A percentile compares a stretch with the other conserved stretches of the same genome.
These are phyloP conservation scores for Fraxinus latifolia DNA, from an alignment of 305 asterid genomes.

Conservation along the genomic window DNA sequence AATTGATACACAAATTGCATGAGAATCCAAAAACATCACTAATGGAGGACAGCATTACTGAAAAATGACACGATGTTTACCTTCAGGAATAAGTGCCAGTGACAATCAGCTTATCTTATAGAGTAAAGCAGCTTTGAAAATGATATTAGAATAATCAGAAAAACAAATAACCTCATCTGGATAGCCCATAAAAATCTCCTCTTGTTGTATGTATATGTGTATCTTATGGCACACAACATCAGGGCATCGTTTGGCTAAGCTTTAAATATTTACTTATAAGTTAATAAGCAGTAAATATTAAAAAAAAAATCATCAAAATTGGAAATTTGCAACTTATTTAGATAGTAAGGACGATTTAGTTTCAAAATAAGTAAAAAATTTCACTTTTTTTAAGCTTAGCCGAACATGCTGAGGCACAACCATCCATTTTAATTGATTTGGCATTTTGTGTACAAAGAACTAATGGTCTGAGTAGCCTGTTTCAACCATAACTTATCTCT, in stretches of 20 bases:
- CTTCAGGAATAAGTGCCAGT: slow-evolving; percentile 36
- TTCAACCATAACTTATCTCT: slow-evolving; percentile 28
- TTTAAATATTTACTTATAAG: too few relatives aligned
- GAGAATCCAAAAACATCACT: slow-evolving; percentile 41
- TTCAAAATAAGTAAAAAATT: background rate
- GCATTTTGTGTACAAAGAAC: slow-evolving; percentile 23
- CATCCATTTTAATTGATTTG: slow-evolving; percentile 23
- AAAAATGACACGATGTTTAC: slow-evolving; percentile 17
- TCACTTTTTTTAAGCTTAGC: background rate
- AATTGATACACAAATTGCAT: slow-evolving; percentile 37
- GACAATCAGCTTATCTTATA: slow-evolving; percentile 38
- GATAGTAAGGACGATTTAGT: background rate
- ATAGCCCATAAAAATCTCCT: slow-evolving; percentile 1
- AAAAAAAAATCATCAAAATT: background rate
- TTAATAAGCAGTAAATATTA: background rate
- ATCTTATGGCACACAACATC: slow-evolving; percentile 25
- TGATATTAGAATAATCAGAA: slow-evolving; percentile 34
- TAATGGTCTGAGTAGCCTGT: slow-evolving; percentile 22
- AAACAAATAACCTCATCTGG: background rate
- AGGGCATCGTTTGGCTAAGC: background rate
- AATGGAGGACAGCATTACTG: slow-evolving; percentile 28
- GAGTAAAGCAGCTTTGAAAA: slow-evolving; percentile 21
- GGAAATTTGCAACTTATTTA: background rate
- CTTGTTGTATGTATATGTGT: slow-evolving; percentile 13
- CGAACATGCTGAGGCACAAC: slow-evolving; percentile 11